A percentile compares a stretch with the other conserved stretches of the same genome.
Conservation (phyloP, 352 stramenopile genomes). For the Pythium aphanidermatum region DNA sequence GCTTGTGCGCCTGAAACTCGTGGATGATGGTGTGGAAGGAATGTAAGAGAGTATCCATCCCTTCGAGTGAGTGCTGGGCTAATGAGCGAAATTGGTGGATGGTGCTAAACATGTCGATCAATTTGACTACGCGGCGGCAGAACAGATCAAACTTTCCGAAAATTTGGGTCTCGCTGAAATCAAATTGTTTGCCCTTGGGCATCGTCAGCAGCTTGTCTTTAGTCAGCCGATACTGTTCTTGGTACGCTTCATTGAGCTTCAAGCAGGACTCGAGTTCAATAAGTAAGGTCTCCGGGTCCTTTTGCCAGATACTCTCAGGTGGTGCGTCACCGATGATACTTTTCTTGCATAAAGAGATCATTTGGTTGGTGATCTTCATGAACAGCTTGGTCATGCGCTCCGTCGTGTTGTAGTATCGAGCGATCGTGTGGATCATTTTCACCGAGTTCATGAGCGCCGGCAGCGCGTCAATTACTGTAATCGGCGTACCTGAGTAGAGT, state of each 20-base stretch:
- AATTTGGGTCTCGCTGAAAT: constrained; percentile 88
- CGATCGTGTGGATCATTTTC: constrained; percentile 90
- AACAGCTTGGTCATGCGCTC: constrained; percentile 89
- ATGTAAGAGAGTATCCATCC: constrained; percentile 73
- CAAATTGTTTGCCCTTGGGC: constrained; percentile 88
- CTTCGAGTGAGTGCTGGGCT: constrained; percentile 87
- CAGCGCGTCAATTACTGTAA: constrained; percentile 61
- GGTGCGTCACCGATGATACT: constrained; percentile 50
- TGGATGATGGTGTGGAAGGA: constrained; percentile 82
- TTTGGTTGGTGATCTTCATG: constrained; percentile 90
- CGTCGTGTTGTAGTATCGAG: constrained; percentile 86
- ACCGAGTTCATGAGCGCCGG: constrained; percentile 87
- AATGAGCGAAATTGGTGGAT: constrained; percentile 91
- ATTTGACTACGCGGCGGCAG: constrained; percentile 82
- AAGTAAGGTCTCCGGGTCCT: constrained; percentile 61
- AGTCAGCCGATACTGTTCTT: constrained; percentile 85
- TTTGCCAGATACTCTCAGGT: constrained; percentile 67
- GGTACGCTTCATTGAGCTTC: constrained; percentile 88
- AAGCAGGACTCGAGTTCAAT: constrained; percentile 70
- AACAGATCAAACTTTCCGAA: constrained; percentile 91
- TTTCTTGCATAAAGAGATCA: constrained; percentile 79
- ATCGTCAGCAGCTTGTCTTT: constrained; percentile 88
- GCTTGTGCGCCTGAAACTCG: constrained; percentile 70
- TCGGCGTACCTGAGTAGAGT: constrained; percentile 56
- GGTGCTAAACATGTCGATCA: constrained; percentile 90